Conservation (phyloP, 2,329 filamentous ascomycete genomes). For the Zelopaecilomyces penicillatus region DNA sequence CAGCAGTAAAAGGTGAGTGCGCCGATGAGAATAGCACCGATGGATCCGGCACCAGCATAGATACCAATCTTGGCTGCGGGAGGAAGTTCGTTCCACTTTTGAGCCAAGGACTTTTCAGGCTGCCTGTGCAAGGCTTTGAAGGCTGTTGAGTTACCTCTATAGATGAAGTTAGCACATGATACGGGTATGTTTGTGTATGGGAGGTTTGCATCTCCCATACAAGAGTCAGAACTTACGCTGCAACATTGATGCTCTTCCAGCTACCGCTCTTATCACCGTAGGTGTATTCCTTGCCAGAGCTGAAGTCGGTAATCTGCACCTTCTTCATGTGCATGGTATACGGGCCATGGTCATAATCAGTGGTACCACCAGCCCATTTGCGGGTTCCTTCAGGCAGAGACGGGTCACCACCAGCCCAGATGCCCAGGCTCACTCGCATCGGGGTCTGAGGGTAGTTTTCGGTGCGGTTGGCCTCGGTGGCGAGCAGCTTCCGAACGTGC, state of each 20-base stretch:
- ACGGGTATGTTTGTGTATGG: no score
- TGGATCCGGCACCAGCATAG: constrained; percentile 38
- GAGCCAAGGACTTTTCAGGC: constrained; percentile 34
- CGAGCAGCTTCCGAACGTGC: constrained; percentile 54
- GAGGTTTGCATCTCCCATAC: background rate
- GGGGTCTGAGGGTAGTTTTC: constrained; percentile 68
- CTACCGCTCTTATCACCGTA: constrained; percentile 54
- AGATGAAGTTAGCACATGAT: constrained; percentile 12
- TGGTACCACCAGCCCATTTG: constrained; percentile 62
- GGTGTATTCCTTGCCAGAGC: constrained; percentile 55
- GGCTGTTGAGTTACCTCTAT: constrained; percentile 50
- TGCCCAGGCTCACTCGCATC: constrained; percentile 60
- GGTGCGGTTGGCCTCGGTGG: constrained; percentile 52
- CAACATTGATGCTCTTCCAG: constrained; percentile 55
- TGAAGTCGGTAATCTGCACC: constrained; percentile 46
- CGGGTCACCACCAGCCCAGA: constrained; percentile 56
- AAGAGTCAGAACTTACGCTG: constrained; percentile 33
- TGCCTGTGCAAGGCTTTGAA: constrained; percentile 32
- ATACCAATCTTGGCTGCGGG: constrained; percentile 42
- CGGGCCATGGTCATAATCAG: constrained; percentile 56
- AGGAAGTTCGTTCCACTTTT: constrained; percentile 49
- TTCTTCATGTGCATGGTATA: constrained; percentile 69
- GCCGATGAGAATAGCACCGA: constrained; percentile 33
- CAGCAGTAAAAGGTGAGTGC: constrained; percentile 45
- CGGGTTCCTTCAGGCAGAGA: constrained; percentile 47